These are phyloP conservation scores for Fusarium kyushuense DNA, from an alignment of 2,329 filamentous ascomycete species.

Conservation along the genomic window DNA sequence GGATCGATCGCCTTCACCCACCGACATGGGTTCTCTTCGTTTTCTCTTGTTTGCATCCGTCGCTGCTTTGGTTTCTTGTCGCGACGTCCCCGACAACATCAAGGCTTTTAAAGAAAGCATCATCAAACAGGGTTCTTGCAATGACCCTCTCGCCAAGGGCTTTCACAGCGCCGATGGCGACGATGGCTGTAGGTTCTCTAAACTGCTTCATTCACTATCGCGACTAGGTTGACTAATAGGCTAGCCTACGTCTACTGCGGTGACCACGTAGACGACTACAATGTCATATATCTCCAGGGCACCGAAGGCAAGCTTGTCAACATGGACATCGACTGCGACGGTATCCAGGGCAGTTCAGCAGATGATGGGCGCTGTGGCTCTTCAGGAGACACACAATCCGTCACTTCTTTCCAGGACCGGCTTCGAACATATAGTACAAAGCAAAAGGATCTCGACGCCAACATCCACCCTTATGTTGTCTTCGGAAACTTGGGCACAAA, in stretches of 20 bases:
- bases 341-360: constrained; percentile 56
- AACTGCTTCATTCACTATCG: no score
- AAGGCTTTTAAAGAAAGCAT: constrained; percentile 57
- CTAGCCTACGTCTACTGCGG: constrained; percentile 60
- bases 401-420: constrained; percentile 61
- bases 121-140: constrained; percentile 54
- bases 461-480: constrained; percentile 65
- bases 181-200: constrained; percentile 50
- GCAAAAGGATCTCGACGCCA: constrained; percentile 61
- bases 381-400: constrained; percentile 58
- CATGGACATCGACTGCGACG: constrained; percentile 72
- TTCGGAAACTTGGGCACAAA: constrained; percentile 61
- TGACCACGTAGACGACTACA: constrained; percentile 56
- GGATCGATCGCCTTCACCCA: background rate
- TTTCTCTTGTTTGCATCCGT: constrained; percentile 42
- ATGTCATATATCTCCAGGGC: constrained; percentile 63
- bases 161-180: constrained; percentile 57
- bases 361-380: constrained; percentile 60
- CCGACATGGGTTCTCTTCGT: constrained; percentile 39
- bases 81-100: constrained; percentile 57
- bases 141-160: constrained; percentile 53
- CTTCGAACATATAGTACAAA: constrained; percentile 54
- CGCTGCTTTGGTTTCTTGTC: constrained; percentile 44
- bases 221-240: constrained; percentile 1
- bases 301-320: constrained; percentile 58